phyloP scores from a whole-genome alignment of 768 basidiomycete genomes.

The Rhodotorula kratochvilovae region DNA sequence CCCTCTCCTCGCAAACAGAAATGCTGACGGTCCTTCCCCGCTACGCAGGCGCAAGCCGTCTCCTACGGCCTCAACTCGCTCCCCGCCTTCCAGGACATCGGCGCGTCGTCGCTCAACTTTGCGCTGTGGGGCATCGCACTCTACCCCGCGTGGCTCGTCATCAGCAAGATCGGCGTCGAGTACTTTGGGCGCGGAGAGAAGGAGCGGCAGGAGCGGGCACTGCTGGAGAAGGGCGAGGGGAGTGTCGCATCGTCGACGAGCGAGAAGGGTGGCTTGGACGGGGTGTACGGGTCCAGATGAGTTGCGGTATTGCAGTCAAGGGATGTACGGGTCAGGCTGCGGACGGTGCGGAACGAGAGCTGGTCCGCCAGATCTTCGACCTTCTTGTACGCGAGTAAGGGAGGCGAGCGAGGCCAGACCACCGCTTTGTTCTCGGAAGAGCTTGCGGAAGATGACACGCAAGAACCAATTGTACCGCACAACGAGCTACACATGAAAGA shows the following conservation, averaged over 20 bases:
- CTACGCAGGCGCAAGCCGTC: constrained; percentile 30
- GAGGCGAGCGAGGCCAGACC: too few relatives aligned
- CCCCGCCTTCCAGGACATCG: constrained; percentile 12
- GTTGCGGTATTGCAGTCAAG: background rate
- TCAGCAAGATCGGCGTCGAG: constrained; percentile 30
- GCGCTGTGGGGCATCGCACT: constrained; percentile 26
- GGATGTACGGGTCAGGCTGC: too few relatives aligned
- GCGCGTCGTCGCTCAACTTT: constrained; percentile 31
- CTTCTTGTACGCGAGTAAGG: too few relatives aligned
- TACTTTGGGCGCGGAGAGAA: constrained; percentile 11
- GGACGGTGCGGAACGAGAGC: too few relatives aligned
- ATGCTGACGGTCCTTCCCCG: too few relatives aligned
- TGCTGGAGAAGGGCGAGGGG: constrained; percentile 1
- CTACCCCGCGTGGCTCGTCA: constrained; percentile 30
- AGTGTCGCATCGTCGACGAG: background rate
- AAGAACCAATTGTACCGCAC: too few relatives aligned
- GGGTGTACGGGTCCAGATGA: too few relatives aligned
- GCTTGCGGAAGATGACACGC: too few relatives aligned
- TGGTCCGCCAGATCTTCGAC: too few relatives aligned
- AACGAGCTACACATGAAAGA: too few relatives aligned
- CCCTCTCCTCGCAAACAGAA: too few relatives aligned
- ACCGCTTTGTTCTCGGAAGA: too few relatives aligned
- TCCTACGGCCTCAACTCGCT: constrained; percentile 28
- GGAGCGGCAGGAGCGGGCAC: constrained; percentile 1
- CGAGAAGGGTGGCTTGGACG: background rate